A percentile compares a stretch with the other conserved stretches of the same genome.
phyloP scores from a whole-genome alignment of 139 green algal species.

The Eudorina sp. region DNA sequence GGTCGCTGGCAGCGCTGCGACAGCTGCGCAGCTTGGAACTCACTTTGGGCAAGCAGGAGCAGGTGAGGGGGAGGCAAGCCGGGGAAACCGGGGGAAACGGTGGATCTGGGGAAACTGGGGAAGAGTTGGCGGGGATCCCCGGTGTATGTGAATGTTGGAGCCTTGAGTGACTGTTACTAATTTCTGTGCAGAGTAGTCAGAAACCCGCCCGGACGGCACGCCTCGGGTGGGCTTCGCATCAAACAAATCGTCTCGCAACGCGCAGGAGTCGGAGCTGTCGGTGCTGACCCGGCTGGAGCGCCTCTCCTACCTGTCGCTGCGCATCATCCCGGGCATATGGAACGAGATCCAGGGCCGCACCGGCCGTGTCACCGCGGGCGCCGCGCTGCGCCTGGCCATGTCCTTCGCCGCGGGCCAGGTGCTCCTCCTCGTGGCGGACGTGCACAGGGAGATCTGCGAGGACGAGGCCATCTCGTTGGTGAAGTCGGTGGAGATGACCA shows the following conservation, averaged over 20 bases:
- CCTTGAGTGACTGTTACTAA: too few species aligned
- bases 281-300: constrained; percentile 27
- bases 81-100: too few species aligned
- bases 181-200: too few species aligned
- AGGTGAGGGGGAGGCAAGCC: not conserved
- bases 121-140: too few species aligned
- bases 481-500: constrained; percentile 35
- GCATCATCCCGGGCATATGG: constrained; percentile 33
- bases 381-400: constrained; percentile 47
- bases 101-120: too few species aligned
- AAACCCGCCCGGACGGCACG: too few species aligned
- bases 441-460: constrained; percentile 46
- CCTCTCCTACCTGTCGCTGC: constrained; percentile 40
- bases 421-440: constrained; percentile 40
- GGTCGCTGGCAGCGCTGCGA: constrained; percentile 5
- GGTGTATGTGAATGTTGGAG: too few species aligned
- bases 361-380: constrained; percentile 27
- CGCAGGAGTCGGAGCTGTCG: constrained; percentile 30
- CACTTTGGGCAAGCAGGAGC: constrained; percentile 45
- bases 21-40: constrained; percentile 45
- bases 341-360: constrained; percentile 48
- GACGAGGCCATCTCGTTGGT: constrained; percentile 45
- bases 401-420: constrained; percentile 34
- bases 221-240: too few species aligned
- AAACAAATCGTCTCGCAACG: too few species aligned